Conservation (phyloP, 208 protist species). For the Porcisia deanei region DNA sequence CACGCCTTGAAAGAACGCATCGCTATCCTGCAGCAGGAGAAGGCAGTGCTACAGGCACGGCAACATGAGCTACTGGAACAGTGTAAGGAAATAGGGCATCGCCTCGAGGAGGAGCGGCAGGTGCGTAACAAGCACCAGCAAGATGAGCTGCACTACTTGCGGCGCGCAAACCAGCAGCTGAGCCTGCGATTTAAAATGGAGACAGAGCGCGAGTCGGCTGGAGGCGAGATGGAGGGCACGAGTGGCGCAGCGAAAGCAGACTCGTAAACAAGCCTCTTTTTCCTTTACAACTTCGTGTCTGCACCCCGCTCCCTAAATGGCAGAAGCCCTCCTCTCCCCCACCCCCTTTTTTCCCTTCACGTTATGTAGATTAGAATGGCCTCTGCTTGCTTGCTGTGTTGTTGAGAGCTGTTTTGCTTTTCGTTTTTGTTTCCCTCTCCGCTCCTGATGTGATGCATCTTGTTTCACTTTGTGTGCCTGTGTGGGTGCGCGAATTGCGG, state of each 20-base stretch:
- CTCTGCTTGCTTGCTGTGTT: neutral
- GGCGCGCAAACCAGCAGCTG: constrained; percentile 94
- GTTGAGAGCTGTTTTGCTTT: neutral
- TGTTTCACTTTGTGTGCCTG: neutral
- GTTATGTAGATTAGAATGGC: constrained; percentile 3
- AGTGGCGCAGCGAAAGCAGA: constrained; percentile 1
- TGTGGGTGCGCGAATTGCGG: neutral
- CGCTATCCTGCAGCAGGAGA: constrained; percentile 27
- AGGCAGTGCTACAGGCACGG: constrained; percentile 33
- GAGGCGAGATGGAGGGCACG: constrained; percentile 9
- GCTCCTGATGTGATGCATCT: neutral
- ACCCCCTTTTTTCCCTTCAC: neutral
- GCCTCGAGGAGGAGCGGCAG: constrained; percentile 42
- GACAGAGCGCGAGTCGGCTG: constrained; percentile 63
- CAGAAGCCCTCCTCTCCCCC: neutral
- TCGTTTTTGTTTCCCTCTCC: no score
- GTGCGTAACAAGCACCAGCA: constrained; percentile 82
- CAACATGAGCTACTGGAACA: constrained; percentile 35
- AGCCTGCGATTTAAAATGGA: constrained; percentile 89
- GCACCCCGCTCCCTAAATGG: neutral
- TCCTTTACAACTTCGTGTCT: neutral
- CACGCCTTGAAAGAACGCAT: constrained; percentile 36
- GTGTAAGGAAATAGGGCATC: constrained; percentile 28
- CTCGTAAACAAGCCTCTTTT: neutral
- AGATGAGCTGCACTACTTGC: constrained; percentile 96